Conservation (phyloP, 495 filamentous ascomycete species). For the Podospora pseudocomata region DNA sequence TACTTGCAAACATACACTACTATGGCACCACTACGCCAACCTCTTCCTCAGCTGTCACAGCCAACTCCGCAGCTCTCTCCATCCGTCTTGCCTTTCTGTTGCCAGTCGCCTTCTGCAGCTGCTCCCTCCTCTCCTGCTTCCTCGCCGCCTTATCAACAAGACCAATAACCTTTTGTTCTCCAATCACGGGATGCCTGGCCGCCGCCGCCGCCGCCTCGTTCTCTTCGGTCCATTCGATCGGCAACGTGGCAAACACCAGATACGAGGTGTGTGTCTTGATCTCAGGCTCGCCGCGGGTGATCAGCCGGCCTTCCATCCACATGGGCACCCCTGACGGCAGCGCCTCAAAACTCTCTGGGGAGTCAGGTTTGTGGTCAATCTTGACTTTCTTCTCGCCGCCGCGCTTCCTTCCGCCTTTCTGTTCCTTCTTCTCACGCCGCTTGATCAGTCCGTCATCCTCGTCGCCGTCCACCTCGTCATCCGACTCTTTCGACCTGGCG, state of each 20-base stretch:
- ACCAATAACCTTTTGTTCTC: conserved; percentile 43
- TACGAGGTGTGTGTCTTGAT: conserved; percentile 94
- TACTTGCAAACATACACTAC: neutral
- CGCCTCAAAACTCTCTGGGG: neutral
- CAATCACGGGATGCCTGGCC: conserved; percentile 56
- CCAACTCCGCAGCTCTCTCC: conserved; percentile 28
- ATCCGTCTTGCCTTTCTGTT: conserved; percentile 30
- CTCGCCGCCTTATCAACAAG: conserved; percentile 51
- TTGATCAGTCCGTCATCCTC: conserved; percentile 13
- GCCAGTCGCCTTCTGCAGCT: conserved; percentile 33
- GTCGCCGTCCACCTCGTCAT: conserved; percentile 29
- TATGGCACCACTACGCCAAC: neutral
- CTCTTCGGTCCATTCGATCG: conserved; percentile 75
- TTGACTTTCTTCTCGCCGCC: conserved; percentile 25
- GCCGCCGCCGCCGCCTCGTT: conserved; percentile 68
- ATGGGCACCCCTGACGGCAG: conserved; percentile 14
- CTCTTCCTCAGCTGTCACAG: neutral
- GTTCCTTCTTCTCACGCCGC: neutral
- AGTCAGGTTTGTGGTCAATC: neutral
- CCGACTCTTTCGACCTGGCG: conserved; percentile 23
- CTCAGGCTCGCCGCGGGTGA: conserved; percentile 79
- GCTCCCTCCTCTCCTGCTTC: conserved; percentile 45
- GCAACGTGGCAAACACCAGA: conserved; percentile 87
- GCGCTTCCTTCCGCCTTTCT: conserved; percentile 12
- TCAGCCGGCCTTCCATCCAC: conserved; percentile 64